Evolutionary conservation across 2,329 filamentous ascomycete genomes (phyloP), one percentile per base, ranked within the genome.

Genomic region (Graphilbum sp.): DNA sequence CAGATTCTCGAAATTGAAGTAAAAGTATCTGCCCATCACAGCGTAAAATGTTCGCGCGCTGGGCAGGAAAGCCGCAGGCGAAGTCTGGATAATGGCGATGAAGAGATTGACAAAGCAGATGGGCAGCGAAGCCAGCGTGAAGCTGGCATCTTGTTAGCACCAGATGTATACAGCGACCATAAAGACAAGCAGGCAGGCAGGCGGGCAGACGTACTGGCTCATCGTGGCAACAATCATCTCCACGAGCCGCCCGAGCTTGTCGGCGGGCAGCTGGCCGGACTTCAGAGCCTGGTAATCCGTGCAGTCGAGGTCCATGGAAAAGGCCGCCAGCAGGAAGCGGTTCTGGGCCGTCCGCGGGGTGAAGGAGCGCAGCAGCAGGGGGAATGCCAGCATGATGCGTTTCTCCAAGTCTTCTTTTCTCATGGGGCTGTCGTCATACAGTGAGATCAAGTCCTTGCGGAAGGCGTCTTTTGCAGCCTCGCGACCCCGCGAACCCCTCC

Each of bases 401-500:
- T n/a, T n/a, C n/a, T n/a, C n/a, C n/a, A n/a, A n/a, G n/a, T n/a
- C n/a, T n/a, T n/a, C n/a, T n/a, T n/a, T n/a, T n/a, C n/a, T n/a
- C n/a, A n/a, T n/a, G n/a, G n/a, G n/a, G n/a, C n/a, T n/a, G n/a
- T n/a, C n/a, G n/a, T n/a, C 56, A 43, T 79, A 77, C 25, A 70
- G 52, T 9, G 59, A 51, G 55, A 87, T 80, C 60, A 84, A 83
- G 31, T 68, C 56, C 36, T 56, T 53, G 45, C 80, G 68, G 59
- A 72, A 75, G 39, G 52, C 50, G 34, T 67, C 58, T 45, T 72
- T 72, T 44, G 82, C 61, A 36, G 56, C 53, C 42, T 62, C 66
- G 48, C 87, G 72, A 41, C 62, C 65, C 40, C 56, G 66, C 55
- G 92, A 71, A 13, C 86, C 86, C 54, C 88, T 72, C 87, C 87